These are phyloP conservation scores for Beauveria varroae DNA, from an alignment of 2,329 filamentous ascomycete species.

Conservation along the genomic window DNA sequence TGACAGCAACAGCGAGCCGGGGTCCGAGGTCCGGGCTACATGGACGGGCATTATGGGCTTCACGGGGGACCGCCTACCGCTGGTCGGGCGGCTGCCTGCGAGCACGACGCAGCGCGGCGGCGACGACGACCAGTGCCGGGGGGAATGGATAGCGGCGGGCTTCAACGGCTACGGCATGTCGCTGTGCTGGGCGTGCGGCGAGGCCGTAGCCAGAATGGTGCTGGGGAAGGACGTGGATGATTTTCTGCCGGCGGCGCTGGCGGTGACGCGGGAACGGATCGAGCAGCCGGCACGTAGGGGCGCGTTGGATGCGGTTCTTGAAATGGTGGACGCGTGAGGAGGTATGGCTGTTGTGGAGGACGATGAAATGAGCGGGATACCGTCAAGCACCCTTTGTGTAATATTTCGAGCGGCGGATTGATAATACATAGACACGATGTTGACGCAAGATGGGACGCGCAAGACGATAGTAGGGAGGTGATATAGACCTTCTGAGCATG, in stretches of 20 bases:
- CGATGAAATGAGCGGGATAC: not conserved
- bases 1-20: not conserved
- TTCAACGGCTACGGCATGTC: conserved; percentile 41
- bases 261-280: conserved; percentile 4
- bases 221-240: conserved; percentile 10
- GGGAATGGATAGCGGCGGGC: conserved; percentile 38
- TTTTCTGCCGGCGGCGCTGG: conserved; percentile 6
- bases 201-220: conserved; percentile 20
- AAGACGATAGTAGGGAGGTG: not conserved
- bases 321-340: not conserved
- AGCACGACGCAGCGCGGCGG: conserved; percentile 15
- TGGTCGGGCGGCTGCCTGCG: conserved; percentile 36
- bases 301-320: not conserved
- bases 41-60: conserved; percentile 42
- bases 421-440: not conserved
- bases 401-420: too few species aligned
- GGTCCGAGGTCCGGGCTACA: conserved; percentile 23
- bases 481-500: not conserved
- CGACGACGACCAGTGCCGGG: conserved; percentile 21
- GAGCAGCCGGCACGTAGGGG: not conserved
- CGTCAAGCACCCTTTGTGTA: not conserved
- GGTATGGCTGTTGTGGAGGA: not conserved
- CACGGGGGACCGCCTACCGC: conserved; percentile 38
- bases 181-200: conserved; percentile 37
- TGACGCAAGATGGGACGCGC: not conserved